Evolutionary conservation across 805 yeast genomes (phyloP), one percentile per base, ranked within the genome.

Genomic region (Candida loeiensis): DNA sequence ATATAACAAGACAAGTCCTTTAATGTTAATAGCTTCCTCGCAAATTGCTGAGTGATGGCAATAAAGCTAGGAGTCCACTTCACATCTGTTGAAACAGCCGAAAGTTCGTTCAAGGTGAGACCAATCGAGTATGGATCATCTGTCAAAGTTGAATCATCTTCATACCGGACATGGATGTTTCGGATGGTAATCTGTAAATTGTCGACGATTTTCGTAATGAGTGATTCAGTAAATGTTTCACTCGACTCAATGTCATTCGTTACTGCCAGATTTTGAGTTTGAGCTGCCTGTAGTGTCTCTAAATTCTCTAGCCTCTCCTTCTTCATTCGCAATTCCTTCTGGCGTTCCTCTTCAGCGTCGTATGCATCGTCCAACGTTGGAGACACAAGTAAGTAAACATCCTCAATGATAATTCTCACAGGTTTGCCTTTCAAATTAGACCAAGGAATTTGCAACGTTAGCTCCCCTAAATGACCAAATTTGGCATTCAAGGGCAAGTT

Each of bases 371-470:
- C 66, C 4, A 79, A 61, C 15, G 80, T 79, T 1, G 98, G 96
- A 2, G 82, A 69, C 1, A 95, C 95, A 25, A 95, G 68, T 19
- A 93, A 57, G 51, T 82, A 89, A 9, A 89, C 91, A 57, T 93
- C 93, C 51, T 93, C 91, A 43, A 93, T 83, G 9, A 78, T 68
- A 11, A 93, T 77, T 57, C 86, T 87, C 6, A 91, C 98, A 0
- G 99, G 98, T 54, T 90, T 86, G 15, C 85, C 81, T 56, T 90
- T 90, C 48, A 95, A 68, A 55, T 89, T 93, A 1, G 97, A 83
- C 97, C 98, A 95, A 0, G 99, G 99, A 27, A 93, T 91, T 56
- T 86, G 96, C 40, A 93, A 66, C 0, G 95, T 84, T 47, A 93
- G 71, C 49, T 84, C 86, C 1, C 98, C 99, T 43, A 93, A 61